These are phyloP conservation scores for Bryoerythrophyllum caledonicum DNA, from an alignment of 225 moss, liverwort and hornwort genomes.

Conservation along the genomic window DNA sequence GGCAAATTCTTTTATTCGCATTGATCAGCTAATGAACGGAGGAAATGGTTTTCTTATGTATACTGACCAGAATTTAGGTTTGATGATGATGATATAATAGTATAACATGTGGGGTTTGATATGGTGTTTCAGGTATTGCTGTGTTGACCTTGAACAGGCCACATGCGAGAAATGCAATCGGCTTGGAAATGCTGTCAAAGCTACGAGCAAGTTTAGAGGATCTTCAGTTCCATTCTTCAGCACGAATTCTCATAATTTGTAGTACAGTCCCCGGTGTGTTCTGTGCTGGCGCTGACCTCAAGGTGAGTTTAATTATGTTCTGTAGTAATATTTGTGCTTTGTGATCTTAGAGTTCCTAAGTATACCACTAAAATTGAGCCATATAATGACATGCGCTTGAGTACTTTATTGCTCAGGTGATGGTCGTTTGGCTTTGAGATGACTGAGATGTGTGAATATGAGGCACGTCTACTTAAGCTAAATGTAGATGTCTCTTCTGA, in stretches of 20 bases:
- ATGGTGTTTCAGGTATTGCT: constrained; percentile 65
- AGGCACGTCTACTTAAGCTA: neutral
- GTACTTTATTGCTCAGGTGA: constrained; percentile 6
- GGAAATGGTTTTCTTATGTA: too few species aligned
- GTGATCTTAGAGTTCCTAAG: constrained; percentile 9
- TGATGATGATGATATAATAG: neutral
- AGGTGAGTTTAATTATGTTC: constrained; percentile 48
- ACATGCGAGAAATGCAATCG: constrained; percentile 87
- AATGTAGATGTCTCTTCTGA: constrained; percentile 8
- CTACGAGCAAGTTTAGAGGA: constrained; percentile 71
- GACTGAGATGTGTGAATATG: neutral
- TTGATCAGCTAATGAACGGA: too few species aligned
- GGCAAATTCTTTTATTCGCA: too few species aligned
- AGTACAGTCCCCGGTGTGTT: constrained; percentile 89
- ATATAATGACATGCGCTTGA: constrained; percentile 6
- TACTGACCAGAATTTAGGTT: neutral
- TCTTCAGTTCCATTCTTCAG: constrained; percentile 69
- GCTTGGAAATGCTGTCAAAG: constrained; percentile 87
- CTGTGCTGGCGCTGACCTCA: constrained; percentile 98
- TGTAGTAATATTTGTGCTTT: neutral
- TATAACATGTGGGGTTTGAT: constrained; percentile 10
- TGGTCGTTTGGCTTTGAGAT: neutral
- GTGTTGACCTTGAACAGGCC: constrained; percentile 85
- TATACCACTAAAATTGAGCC: neutral
- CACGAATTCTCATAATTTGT: constrained; percentile 71